These are phyloP conservation scores for Uronychia setigera DNA, from an alignment of 73 alveolate genomes.

Conservation along the genomic window DNA sequence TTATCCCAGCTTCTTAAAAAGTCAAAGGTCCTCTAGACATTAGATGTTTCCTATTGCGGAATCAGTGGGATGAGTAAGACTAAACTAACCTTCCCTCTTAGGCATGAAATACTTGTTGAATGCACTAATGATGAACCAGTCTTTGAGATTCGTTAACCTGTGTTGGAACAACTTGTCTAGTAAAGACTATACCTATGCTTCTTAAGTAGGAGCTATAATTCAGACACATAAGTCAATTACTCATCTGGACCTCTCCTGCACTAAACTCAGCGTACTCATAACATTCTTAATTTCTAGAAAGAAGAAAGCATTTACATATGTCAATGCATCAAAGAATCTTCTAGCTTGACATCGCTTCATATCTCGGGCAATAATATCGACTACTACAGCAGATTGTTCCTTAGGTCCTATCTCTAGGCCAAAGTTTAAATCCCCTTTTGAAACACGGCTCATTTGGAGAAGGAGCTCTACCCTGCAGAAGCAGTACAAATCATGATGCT, in stretches of 20 bases:
- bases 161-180: background rate
- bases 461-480: background rate
- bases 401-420: constrained; percentile 53
- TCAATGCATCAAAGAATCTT: constrained; percentile 23
- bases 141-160: background rate
- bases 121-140: background rate
- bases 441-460: background rate
- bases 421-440: constrained; percentile 28
- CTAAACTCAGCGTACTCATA: constrained; percentile 17
- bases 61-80: constrained; percentile 9
- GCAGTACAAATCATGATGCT: background rate
- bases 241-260: constrained; percentile 40
- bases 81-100: constrained; percentile 23
- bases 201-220: constrained; percentile 32
- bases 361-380: constrained; percentile 46
- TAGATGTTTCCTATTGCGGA: background rate
- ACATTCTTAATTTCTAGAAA: no score
- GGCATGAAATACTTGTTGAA: constrained; percentile 16
- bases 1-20: background rate
- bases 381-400: constrained; percentile 46
- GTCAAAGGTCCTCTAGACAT: background rate
- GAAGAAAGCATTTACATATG: constrained; percentile 58
- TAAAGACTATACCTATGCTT: constrained; percentile 25
- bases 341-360: constrained; percentile 20
- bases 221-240: constrained; percentile 15